Conservation (phyloP, 192 early-diverging fungal genomes). For the Podila horticola region DNA sequence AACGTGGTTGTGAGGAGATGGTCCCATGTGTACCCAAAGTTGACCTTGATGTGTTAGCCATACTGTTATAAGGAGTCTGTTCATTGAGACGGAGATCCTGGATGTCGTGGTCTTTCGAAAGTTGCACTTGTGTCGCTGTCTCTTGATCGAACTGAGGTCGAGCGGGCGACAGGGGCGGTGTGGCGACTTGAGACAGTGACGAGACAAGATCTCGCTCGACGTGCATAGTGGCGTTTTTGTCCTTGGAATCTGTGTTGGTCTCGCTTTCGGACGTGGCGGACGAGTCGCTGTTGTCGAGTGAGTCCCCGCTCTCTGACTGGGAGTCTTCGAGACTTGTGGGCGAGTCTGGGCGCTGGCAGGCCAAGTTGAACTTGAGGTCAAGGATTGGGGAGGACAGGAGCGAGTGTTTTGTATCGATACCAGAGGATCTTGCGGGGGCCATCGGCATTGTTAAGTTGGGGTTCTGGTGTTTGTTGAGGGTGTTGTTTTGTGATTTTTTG, state of each 20-base stretch:
- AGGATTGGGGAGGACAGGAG: too few species aligned
- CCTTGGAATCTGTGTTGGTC: not conserved
- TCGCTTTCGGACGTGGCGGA: slow-evolving; percentile 3
- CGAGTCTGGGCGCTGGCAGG: slow-evolving; percentile 26
- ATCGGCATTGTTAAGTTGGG: not conserved
- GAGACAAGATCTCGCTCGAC: not conserved
- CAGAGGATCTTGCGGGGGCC: not conserved
- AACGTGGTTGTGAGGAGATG: too few species aligned
- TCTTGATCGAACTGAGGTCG: slow-evolving; percentile 12
- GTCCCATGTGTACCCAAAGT: too few species aligned
- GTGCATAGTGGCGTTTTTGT: not conserved
- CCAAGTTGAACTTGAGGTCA: not conserved
- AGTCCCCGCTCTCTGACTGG: slow-evolving; percentile 29
- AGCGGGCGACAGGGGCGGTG: slow-evolving; percentile 35
- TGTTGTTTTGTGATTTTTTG: not conserved
- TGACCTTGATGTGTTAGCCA: too few species aligned
- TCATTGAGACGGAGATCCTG: too few species aligned
- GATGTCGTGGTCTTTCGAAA: too few species aligned
- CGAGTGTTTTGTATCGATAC: too few species aligned
- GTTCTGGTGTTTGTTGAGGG: not conserved
- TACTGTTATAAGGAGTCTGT: too few species aligned
- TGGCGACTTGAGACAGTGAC: slow-evolving; percentile 27
- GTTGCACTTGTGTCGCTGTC: not conserved
- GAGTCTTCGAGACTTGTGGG: slow-evolving; percentile 45
- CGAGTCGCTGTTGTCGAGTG: slow-evolving; percentile 10